Base-by-base conservation (phyloP, 2,329 filamentous ascomycete species). In the Tolypocladium tundrense region DNA sequence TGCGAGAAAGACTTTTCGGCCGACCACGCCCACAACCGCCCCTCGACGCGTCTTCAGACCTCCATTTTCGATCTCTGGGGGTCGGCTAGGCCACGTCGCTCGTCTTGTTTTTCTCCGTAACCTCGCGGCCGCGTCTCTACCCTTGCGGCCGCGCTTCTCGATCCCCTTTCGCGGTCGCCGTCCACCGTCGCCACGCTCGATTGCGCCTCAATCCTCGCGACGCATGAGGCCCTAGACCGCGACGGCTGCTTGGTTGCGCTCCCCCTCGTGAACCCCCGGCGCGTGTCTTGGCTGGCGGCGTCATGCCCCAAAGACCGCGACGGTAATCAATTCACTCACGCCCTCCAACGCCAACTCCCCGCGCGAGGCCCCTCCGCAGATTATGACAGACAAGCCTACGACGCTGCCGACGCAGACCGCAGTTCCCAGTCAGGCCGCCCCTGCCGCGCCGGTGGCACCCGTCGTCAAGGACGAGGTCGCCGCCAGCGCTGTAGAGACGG, bases 321-420 rank as follows among this genome's bases (percentile, higher is more conserved):
- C 77, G 70, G 73, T 83, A 81, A 79, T 71, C 66, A 70, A 68
- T 68, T 69, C 66, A 71, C 70, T 69, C 72, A 73, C 68, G 67
- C 62, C 67, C 65, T 68, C 67, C 68, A 67, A 69, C 68, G 64
- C 65, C 68, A 61, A 65, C 64, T 61, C 41, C 57, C 66, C 72
- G 70, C 68, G 71, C 72, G 78, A 77, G 77, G 75, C 71, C 70
- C 71, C 63, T 64, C 24, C 21, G 31, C 75, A 78, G 78, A 85
- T 79, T 83, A 85, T 85, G 82, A 85, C 80, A 74, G 82, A 85
- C 73, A 83, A 77, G 70, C 73, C 75, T 63, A 73, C 72, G 65
- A 70, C 77, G 70, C 75, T 79, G 73, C 77, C 77, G 68, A 80
- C 80, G 73, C 81, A 79, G 73, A 73, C 77, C 72, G 77, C 77